Conservation (phyloP, 2,329 filamentous ascomycete genomes). For the Graphium sp. region DNA sequence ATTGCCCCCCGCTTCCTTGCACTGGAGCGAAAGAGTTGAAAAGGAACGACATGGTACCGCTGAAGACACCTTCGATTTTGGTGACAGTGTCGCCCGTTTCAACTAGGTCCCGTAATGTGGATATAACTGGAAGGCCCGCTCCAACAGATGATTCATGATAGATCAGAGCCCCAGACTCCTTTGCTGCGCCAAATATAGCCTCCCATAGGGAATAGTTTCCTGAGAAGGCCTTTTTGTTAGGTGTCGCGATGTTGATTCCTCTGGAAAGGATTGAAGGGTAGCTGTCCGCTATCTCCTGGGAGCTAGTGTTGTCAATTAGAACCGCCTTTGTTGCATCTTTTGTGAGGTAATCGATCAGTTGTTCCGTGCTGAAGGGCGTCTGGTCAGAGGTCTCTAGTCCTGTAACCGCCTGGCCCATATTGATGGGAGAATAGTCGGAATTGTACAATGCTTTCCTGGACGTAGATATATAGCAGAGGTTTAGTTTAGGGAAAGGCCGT, state of each 20-base stretch:
- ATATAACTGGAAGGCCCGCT: constrained; percentile 83
- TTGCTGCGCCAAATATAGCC: constrained; percentile 64
- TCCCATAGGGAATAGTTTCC: constrained; percentile 68
- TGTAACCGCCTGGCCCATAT: constrained; percentile 41
- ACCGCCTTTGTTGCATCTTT: constrained; percentile 63
- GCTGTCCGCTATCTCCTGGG: constrained; percentile 63
- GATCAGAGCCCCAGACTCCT: constrained; percentile 57
- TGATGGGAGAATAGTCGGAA: constrained; percentile 51
- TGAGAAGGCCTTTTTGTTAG: constrained; percentile 97
- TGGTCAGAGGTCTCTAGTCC: constrained; percentile 47
- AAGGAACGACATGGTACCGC: constrained; percentile 92
- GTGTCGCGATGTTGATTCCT: constrained; percentile 83
- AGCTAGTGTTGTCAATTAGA: constrained; percentile 91
- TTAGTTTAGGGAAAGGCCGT: constrained; percentile 52
- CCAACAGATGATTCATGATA: constrained; percentile 95
- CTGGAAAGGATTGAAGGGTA: constrained; percentile 70
- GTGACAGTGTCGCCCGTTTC: constrained; percentile 84
- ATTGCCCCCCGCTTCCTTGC: constrained; percentile 58
- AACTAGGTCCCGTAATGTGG: constrained; percentile 83
- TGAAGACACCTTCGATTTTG: constrained; percentile 94
- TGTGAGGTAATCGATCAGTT: constrained; percentile 64
- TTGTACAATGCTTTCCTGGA: constrained; percentile 71
- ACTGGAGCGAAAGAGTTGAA: constrained; percentile 94
- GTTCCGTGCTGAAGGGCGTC: constrained; percentile 46
- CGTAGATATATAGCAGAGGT: constrained; percentile 70